Conservation (phyloP, 768 basidiomycete genomes). For the Agrocybe praecox region DNA sequence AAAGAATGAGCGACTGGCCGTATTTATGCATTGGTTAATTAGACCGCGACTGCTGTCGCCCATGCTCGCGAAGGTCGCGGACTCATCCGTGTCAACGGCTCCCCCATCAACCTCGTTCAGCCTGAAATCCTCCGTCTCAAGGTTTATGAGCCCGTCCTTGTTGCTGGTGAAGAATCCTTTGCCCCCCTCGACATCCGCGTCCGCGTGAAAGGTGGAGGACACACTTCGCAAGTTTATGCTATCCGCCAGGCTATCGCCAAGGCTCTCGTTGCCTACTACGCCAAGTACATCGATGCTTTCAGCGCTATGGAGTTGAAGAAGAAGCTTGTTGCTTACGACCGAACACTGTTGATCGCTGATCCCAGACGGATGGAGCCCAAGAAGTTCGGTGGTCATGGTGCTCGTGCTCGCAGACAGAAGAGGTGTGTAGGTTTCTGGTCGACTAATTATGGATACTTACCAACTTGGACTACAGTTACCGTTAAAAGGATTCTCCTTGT, state of each 20-base stretch:
- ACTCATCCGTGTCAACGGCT: slow-evolving; percentile 94
- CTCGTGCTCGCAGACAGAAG: slow-evolving; percentile 98
- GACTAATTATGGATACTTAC: background rate
- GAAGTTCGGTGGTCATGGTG: slow-evolving; percentile 99
- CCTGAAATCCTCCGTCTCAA: slow-evolving; percentile 97
- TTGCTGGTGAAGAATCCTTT: slow-evolving; percentile 90
- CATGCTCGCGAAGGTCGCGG: slow-evolving; percentile 97
- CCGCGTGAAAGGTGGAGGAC: slow-evolving; percentile 98
- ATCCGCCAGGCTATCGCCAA: slow-evolving; percentile 99
- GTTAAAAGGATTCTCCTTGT: slow-evolving; percentile 49
- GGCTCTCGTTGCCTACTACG: slow-evolving; percentile 96
- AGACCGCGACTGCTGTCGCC: slow-evolving; percentile 99
- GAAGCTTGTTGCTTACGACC: slow-evolving; percentile 94
- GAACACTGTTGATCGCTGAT: slow-evolving; percentile 87
- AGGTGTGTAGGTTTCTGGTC: slow-evolving; percentile 50
- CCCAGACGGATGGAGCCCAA: slow-evolving; percentile 99
- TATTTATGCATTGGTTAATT: slow-evolving; percentile 8
- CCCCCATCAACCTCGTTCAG: slow-evolving; percentile 93
- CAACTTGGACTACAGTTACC: slow-evolving; percentile 61
- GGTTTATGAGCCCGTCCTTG: slow-evolving; percentile 96
- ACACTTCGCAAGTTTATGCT: slow-evolving; percentile 98
- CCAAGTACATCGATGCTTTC: slow-evolving; percentile 98
- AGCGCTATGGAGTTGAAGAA: slow-evolving; percentile 98
- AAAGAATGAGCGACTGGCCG: slow-evolving; percentile 9
- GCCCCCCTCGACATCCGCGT: slow-evolving; percentile 92